phyloP scores from a whole-genome alignment of 371 early-diverging fungal species.

The Phascolomyces articulosus region DNA sequence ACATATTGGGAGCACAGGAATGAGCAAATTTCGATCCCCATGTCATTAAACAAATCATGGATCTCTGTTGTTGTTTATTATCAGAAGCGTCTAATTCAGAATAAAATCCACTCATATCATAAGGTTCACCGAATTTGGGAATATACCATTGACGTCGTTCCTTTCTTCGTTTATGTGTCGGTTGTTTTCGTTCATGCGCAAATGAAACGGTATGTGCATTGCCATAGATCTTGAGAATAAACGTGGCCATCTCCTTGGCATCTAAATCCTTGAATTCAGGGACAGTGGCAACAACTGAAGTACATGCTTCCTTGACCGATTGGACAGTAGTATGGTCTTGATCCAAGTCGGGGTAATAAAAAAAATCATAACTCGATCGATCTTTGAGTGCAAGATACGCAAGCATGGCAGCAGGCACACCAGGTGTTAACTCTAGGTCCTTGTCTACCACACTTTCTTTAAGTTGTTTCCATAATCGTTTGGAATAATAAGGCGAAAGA shows the following conservation, averaged over 20 bases:
- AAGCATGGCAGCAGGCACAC: constrained; percentile 52
- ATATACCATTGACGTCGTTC: constrained; percentile 26
- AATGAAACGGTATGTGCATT: constrained; percentile 52
- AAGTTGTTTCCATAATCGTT: constrained; percentile 36
- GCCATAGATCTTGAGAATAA: constrained; percentile 53
- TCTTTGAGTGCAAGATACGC: constrained; percentile 37
- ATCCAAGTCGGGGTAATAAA: constrained; percentile 38
- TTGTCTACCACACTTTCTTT: constrained; percentile 21
- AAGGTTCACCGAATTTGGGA: constrained; percentile 26
- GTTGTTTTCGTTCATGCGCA: constrained; percentile 22
- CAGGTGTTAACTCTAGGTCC: constrained; percentile 37
- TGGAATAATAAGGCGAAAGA: constrained; percentile 42
- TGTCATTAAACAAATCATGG: constrained; percentile 38
- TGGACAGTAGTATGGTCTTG: constrained; percentile 35
- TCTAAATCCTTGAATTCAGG: constrained; percentile 31
- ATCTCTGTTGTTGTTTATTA: constrained; percentile 13
- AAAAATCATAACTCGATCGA: constrained; percentile 37
- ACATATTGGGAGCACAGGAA: constrained; percentile 51
- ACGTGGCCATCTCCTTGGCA: constrained; percentile 24
- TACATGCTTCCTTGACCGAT: constrained; percentile 19
- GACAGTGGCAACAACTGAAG: constrained; percentile 18
- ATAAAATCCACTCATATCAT: too few species aligned
- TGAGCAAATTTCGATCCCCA: constrained; percentile 58
- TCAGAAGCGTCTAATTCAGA: too few species aligned
- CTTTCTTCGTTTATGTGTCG: constrained; percentile 31